Conservation (phyloP, 768 basidiomycete species). For the Russula sp. region DNA sequence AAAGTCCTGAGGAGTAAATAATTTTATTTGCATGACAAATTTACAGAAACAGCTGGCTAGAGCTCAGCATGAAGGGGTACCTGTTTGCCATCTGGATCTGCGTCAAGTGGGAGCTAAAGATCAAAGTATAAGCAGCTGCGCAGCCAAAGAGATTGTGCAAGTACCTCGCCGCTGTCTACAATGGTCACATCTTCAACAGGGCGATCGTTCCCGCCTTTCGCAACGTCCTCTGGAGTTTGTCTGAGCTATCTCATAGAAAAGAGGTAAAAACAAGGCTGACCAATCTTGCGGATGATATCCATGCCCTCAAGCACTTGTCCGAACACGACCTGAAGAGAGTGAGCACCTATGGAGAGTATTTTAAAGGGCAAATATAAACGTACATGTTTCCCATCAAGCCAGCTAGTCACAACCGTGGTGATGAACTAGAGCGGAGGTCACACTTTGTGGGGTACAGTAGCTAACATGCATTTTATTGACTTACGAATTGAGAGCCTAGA, state of each 20-base stretch:
- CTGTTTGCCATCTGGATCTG: constrained; percentile 69
- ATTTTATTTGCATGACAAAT: constrained; percentile 26
- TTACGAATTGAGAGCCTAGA: constrained; percentile 75
- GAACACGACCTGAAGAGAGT: constrained; percentile 67
- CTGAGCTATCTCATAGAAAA: constrained; percentile 15
- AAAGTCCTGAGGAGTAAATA: constrained; percentile 22
- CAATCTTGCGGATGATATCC: constrained; percentile 74
- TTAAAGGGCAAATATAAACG: constrained; percentile 20
- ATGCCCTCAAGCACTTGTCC: constrained; percentile 89
- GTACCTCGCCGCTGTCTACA: constrained; percentile 81
- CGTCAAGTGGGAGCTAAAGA: constrained; percentile 45
- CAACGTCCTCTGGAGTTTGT: constrained; percentile 55
- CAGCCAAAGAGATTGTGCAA: constrained; percentile 10
- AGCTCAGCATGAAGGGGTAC: constrained; percentile 95
- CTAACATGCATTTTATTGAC: constrained; percentile 24
- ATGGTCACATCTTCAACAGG: constrained; percentile 76
- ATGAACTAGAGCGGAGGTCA: constrained; percentile 60
- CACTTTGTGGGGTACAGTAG: constrained; percentile 5
- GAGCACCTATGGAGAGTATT: constrained; percentile 17
- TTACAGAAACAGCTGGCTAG: constrained; percentile 38
- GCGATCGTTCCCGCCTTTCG: constrained; percentile 63
- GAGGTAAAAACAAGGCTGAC: constrained; percentile 35
- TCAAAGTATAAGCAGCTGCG: constrained; percentile 6
- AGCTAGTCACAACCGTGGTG: constrained; percentile 76
- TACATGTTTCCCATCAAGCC: constrained; percentile 90